Conservation (phyloP, 176 grass and related monocot species). For the Urochloa ruziziensis region DNA sequence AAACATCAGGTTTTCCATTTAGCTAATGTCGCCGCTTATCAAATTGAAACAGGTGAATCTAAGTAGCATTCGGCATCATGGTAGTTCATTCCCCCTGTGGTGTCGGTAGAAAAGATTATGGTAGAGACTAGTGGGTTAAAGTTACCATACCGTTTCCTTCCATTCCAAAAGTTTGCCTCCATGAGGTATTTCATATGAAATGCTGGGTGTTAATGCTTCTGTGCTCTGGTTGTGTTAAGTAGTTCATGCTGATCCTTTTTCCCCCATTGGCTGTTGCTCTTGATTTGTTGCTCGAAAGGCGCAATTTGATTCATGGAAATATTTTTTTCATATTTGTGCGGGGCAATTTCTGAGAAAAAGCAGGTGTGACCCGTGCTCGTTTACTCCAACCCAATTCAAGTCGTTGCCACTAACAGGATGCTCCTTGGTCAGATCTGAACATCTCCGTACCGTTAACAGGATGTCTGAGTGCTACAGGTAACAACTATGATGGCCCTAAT, state of each 20-base stretch:
- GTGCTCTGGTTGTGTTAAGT: not conserved
- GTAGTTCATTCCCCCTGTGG: conserved; percentile 5
- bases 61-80: conserved; percentile 11
- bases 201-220: not conserved
- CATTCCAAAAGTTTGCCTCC: not conserved
- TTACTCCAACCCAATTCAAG: not conserved
- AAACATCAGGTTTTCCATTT: conserved; percentile 22
- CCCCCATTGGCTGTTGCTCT: not conserved
- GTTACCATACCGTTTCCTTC: conserved; percentile 13
- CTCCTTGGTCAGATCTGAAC: not conserved
- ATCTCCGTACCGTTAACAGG: not conserved
- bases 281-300: not conserved
- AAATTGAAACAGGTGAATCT: not conserved
- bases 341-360: not conserved
- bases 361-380: not conserved
- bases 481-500: not conserved
- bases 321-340: not conserved
- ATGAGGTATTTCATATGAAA: conserved; percentile 3
- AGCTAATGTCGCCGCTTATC: conserved; percentile 3
- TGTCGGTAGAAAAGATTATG: conserved; percentile 9
- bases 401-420: not conserved
- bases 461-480: not conserved
- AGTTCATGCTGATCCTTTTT: not conserved
- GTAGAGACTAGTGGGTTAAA: conserved; percentile 6
- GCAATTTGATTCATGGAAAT: too few species aligned